Evolutionary conservation across 495 filamentous ascomycete genomes (phyloP).

Genomic region (Halenospora varia): DNA sequence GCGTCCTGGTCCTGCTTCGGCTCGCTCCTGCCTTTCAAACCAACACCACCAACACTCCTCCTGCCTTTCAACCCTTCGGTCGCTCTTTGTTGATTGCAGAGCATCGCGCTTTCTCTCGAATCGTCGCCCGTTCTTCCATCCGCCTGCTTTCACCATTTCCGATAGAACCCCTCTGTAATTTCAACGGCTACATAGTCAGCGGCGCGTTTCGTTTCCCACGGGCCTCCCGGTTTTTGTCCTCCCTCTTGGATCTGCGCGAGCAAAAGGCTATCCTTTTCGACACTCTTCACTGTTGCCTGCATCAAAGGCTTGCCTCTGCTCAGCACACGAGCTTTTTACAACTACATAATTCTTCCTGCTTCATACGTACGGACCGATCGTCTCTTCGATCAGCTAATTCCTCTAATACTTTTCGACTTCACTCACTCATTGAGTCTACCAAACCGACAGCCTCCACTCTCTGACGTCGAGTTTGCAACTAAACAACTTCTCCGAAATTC

Average conservation of each 20-base stretch:
- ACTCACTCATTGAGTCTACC: conserved; percentile 12
- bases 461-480: conserved; percentile 18
- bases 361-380: conserved; percentile 24
- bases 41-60: neutral
- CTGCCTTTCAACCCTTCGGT: conserved; percentile 10
- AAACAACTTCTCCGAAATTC: neutral
- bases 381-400: conserved; percentile 22
- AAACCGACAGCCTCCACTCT: conserved; percentile 16
- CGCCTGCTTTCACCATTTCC: conserved; percentile 11
- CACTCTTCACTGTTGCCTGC: conserved; percentile 19
- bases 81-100: conserved; percentile 30
- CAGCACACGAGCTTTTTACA: conserved; percentile 18
- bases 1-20: neutral
- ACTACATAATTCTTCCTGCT: conserved; percentile 23
- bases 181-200: conserved; percentile 22
- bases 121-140: neutral
- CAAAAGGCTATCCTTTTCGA: conserved; percentile 18
- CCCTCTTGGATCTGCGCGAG: conserved; percentile 19
- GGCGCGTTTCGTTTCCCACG: conserved; percentile 19
- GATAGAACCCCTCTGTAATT: conserved; percentile 22
- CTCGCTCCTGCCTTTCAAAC: neutral
- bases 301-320: conserved; percentile 21
- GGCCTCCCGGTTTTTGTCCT: conserved; percentile 16
- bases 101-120: conserved; percentile 14
- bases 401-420: conserved; percentile 20